These are phyloP conservation scores for Acanthamoeba polyphaga DNA, from an alignment of 208 protist genomes.

Conservation along the genomic window DNA sequence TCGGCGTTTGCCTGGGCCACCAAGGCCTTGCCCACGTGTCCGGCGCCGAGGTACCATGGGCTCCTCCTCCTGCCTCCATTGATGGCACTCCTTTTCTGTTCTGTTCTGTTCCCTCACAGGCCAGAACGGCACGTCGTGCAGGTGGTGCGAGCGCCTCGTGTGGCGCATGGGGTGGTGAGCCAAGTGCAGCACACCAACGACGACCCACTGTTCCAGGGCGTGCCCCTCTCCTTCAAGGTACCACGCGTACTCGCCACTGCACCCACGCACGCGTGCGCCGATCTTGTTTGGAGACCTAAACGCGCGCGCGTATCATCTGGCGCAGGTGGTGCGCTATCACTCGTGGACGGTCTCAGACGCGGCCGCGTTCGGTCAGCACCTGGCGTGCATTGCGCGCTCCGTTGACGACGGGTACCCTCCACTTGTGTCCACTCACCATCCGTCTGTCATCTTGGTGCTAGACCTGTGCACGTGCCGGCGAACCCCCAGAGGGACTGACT, in stretches of 20 bases:
- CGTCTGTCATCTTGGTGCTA: neutral
- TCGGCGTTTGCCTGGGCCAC: constrained; percentile 90
- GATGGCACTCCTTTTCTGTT: too few relatives aligned
- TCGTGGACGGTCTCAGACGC: constrained; percentile 68
- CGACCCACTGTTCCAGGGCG: constrained; percentile 78
- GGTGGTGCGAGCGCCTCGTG: constrained; percentile 48
- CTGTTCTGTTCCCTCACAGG: too few relatives aligned
- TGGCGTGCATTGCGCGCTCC: constrained; percentile 44
- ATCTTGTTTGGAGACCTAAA: too few relatives aligned
- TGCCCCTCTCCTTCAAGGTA: constrained; percentile 81
- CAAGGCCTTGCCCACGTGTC: constrained; percentile 83
- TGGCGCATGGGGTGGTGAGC: constrained; percentile 77
- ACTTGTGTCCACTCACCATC: neutral
- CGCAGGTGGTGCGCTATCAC: constrained; percentile 73
- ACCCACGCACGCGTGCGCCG: neutral
- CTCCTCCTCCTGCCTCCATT: too few relatives aligned
- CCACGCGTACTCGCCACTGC: neutral
- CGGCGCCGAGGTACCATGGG: constrained; percentile 78
- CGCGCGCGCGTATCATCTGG: too few relatives aligned
- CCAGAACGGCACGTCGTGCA: neutral
- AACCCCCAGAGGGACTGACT: neutral
- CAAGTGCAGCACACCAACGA: constrained; percentile 66
- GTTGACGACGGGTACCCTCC: neutral
- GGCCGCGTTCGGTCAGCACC: neutral
- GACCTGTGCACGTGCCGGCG: too few relatives aligned